These are phyloP conservation scores for Coemansia sp. DNA, from an alignment of 192 early-diverging fungal genomes.

Conservation along the genomic window DNA sequence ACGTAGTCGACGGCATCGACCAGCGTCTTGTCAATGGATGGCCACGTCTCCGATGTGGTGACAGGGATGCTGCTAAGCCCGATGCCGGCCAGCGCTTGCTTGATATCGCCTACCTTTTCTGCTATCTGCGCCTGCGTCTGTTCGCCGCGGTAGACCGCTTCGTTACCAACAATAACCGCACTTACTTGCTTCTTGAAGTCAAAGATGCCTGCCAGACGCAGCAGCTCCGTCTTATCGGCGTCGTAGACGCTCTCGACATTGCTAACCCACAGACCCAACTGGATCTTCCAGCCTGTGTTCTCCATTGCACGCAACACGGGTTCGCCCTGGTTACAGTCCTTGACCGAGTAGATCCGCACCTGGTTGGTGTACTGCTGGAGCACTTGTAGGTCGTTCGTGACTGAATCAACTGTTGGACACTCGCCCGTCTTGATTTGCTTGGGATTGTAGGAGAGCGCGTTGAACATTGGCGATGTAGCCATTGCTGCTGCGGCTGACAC, in stretches of 20 bases:
- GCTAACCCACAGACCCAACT: constrained; percentile 68
- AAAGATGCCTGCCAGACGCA: constrained; percentile 42
- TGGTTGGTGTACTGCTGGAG: constrained; percentile 58
- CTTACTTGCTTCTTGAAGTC: constrained; percentile 53
- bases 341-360: constrained; percentile 64
- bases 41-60: constrained; percentile 48
- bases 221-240: constrained; percentile 41
- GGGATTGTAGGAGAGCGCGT: constrained; percentile 64
- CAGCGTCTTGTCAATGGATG: constrained; percentile 50
- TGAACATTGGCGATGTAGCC: constrained; percentile 41
- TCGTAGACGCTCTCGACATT: constrained; percentile 48
- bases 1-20: constrained; percentile 60
- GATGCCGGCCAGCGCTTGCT: constrained; percentile 37
- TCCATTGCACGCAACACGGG: constrained; percentile 63
- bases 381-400: constrained; percentile 61
- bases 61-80: constrained; percentile 49
- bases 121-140: constrained; percentile 44
- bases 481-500: constrained; percentile 19
- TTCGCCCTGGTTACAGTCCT: constrained; percentile 64
- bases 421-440: constrained; percentile 57
- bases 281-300: constrained; percentile 60
- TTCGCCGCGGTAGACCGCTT: constrained; percentile 62
- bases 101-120: constrained; percentile 54
- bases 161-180: constrained; percentile 64
- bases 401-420: constrained; percentile 58